Percentiles rank a stretch among this genome's conserved stretches.
Conservation (phyloP, 2,329 filamentous ascomycete genomes). For the Didymella sp. region DNA sequence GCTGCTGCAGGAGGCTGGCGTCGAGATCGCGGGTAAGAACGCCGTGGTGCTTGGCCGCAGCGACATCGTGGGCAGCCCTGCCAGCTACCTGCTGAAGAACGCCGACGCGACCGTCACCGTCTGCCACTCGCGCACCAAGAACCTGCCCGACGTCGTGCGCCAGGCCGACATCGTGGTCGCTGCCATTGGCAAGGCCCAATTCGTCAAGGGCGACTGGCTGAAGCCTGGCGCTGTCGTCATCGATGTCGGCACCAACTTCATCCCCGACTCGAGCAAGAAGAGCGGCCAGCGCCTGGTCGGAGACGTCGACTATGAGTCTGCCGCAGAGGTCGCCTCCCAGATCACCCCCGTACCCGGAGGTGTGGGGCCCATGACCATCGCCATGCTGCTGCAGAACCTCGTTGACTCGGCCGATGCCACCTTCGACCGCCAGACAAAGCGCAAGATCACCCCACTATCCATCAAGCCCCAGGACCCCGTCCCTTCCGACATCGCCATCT, state of each 20-base stretch:
- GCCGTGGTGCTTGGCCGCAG: constrained; percentile 94
- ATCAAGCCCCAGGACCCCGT: constrained; percentile 80
- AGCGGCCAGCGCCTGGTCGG: constrained; percentile 91
- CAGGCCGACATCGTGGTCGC: constrained; percentile 88
- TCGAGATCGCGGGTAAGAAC: constrained; percentile 86
- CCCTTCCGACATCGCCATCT: constrained; percentile 95
- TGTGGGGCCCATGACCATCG: constrained; percentile 98
- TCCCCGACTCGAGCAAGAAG: constrained; percentile 87
- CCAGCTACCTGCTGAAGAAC: constrained; percentile 94
- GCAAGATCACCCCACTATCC: constrained; percentile 81
- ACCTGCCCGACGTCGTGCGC: constrained; percentile 77
- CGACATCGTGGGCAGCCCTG: constrained; percentile 96
- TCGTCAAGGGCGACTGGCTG: constrained; percentile 94
- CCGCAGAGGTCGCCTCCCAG: constrained; percentile 82
- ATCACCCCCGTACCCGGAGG: constrained; percentile 97
- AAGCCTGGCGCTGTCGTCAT: constrained; percentile 96
- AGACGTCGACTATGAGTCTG: constrained; percentile 90
- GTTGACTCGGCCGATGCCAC: constrained; percentile 82
- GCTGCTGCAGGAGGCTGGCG: constrained; percentile 80
- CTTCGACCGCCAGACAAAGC: constrained; percentile 81
- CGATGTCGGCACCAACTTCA: constrained; percentile 96
- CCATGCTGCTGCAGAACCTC: constrained; percentile 96
- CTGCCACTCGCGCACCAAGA: constrained; percentile 87
- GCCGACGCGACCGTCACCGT: constrained; percentile 96
- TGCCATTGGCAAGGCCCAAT: constrained; percentile 85